Conservation (phyloP, 176 grass and related monocot genomes). For the Miscanthus lutarioriparius region DNA sequence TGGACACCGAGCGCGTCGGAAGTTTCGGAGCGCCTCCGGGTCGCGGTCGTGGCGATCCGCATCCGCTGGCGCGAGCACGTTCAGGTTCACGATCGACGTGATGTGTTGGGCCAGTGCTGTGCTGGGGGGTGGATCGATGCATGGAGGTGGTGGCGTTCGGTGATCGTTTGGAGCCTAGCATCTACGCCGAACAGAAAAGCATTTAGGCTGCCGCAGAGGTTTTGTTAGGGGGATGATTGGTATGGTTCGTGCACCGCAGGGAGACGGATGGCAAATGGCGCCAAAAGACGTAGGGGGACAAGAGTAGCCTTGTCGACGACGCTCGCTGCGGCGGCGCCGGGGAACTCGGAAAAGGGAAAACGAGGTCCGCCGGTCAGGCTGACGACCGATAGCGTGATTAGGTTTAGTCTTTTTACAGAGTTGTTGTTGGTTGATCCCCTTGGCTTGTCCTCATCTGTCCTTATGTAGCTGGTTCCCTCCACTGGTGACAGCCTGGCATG, state of each 20-base stretch:
- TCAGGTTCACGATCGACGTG: neutral
- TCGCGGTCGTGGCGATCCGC: neutral
- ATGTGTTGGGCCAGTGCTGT: neutral
- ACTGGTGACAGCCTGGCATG: too few relatives aligned
- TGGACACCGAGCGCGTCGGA: neutral
- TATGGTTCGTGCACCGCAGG: neutral
- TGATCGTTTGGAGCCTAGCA: slow-evolving; percentile 10
- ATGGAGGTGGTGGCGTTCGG: neutral
- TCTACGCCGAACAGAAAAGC: slow-evolving; percentile 12
- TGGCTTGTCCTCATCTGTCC: too few relatives aligned
- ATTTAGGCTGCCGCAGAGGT: slow-evolving; percentile 7
- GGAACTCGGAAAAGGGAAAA: too few relatives aligned
- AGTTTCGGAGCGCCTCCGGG: slow-evolving; percentile 4
- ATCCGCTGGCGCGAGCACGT: neutral
- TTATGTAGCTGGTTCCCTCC: too few relatives aligned
- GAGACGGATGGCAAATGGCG: neutral
- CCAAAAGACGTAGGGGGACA: slow-evolving; percentile 4
- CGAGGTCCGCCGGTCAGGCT: too few relatives aligned
- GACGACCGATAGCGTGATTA: too few relatives aligned
- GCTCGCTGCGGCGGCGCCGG: too few relatives aligned
- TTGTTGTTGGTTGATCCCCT: too few relatives aligned
- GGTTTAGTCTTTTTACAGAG: too few relatives aligned
- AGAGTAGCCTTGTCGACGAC: too few relatives aligned
- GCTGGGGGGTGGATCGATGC: neutral
- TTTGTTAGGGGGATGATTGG: neutral